phyloP scores from a whole-genome alignment of 1,284 basidiomycete genomes.

The Cutaneotrichosporon cavernicola region DNA sequence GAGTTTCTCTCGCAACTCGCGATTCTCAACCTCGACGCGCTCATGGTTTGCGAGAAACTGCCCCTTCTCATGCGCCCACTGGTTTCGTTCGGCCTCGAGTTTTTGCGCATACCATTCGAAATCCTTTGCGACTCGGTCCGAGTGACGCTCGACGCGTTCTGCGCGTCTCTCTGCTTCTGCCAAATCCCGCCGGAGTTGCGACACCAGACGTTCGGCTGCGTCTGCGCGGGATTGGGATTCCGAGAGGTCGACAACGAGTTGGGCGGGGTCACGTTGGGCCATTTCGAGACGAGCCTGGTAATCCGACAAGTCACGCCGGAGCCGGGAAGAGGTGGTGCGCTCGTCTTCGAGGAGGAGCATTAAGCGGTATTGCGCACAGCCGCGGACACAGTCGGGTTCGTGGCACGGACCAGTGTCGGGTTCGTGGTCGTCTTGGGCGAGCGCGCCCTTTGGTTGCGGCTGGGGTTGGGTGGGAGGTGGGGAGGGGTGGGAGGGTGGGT shows the following conservation, averaged over 20 bases:
- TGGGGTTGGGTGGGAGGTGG: too few relatives aligned
- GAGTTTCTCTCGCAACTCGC: not conserved
- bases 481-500: too few relatives aligned
- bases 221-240: too few relatives aligned
- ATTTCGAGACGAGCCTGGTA: not conserved
- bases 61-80: not conserved
- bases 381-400: too few relatives aligned
- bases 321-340: not conserved
- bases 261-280: too few relatives aligned
- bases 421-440: not conserved
- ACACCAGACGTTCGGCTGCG: too few relatives aligned
- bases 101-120: not conserved
- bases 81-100: not conserved
- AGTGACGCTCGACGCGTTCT: not conserved
- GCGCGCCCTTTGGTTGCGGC: too few relatives aligned
- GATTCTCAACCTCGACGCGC: not conserved
- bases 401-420: too few relatives aligned
- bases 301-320: not conserved
- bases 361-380: too few relatives aligned
- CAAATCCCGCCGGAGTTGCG: not conserved
- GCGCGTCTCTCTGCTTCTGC: not conserved
- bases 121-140: not conserved
- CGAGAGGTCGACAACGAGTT: not conserved
- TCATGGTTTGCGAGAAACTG: not conserved
- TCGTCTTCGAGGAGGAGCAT: not conserved